Evolutionary conservation across 805 yeast species (phyloP).

Genomic region (Wickerhamomyces chambardii): DNA sequence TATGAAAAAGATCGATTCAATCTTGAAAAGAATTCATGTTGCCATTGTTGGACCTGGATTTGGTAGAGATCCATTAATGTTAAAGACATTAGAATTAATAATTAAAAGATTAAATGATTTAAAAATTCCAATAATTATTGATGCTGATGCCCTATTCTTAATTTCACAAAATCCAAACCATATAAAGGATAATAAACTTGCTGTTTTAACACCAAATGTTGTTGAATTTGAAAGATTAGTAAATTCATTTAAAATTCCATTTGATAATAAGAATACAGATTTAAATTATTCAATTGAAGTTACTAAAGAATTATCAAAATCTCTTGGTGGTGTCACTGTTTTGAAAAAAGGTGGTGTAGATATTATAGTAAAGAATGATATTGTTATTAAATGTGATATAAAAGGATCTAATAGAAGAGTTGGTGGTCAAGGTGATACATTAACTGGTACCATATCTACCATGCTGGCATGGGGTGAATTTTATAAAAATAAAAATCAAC

Average conservation of each 20-base stretch:
- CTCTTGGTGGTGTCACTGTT: constrained; percentile 49
- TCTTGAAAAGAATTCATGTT: constrained; percentile 66
- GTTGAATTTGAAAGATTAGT: constrained; percentile 71
- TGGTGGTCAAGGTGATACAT: constrained; percentile 96
- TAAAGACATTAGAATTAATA: constrained; percentile 46
- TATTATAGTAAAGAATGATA: constrained; percentile 43
- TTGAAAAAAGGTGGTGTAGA: constrained; percentile 71
- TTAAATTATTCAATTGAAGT: constrained; percentile 4
- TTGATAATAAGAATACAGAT: neutral
- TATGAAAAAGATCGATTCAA: constrained; percentile 41
- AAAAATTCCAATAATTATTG: constrained; percentile 67
- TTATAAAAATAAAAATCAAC: constrained; percentile 29
- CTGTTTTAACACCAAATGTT: constrained; percentile 83
- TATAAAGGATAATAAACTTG: constrained; percentile 43
- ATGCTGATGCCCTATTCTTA: constrained; percentile 82
- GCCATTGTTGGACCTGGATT: constrained; percentile 91
- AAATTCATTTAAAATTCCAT: constrained; percentile 32
- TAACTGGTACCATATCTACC: constrained; percentile 81
- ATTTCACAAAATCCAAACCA: constrained; percentile 49
- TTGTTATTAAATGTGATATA: constrained; percentile 31
- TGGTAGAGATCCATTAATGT: constrained; percentile 72
- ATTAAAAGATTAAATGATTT: constrained; percentile 44
- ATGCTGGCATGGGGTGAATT: constrained; percentile 73
- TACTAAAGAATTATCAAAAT: constrained; percentile 34
- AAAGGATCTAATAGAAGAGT: constrained; percentile 73